Conservation (phyloP, 306 rosid species). For the Dicorynia guianensis region DNA sequence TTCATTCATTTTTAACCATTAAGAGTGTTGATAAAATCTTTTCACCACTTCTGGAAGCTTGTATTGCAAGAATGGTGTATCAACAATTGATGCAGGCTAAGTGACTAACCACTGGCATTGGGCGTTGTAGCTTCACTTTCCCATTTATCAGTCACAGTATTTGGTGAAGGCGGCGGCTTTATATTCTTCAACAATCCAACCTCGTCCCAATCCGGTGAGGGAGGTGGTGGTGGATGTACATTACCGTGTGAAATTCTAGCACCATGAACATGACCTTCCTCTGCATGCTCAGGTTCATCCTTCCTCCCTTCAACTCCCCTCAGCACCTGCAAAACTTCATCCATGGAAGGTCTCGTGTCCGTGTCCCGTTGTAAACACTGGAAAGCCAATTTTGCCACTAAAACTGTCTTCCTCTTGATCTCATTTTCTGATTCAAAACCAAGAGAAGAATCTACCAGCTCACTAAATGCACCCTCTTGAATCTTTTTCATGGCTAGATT, state of each 20-base stretch:
- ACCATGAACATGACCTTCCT: constrained; percentile 7
- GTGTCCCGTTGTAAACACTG: constrained; percentile 57
- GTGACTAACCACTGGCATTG: constrained; percentile 37
- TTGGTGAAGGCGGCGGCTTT: constrained; percentile 41
- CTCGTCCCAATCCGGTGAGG: constrained; percentile 46
- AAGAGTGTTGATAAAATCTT: not conserved
- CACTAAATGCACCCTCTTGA: constrained; percentile 40
- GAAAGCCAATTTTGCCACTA: constrained; percentile 42
- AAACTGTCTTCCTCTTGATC: constrained; percentile 27
- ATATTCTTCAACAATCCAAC: constrained; percentile 33
- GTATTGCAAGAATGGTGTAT: not conserved
- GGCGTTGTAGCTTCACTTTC: constrained; percentile 45
- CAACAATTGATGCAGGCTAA: not conserved
- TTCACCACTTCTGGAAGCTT: too few relatives aligned
- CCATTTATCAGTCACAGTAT: constrained; percentile 52
- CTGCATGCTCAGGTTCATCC: constrained; percentile 3
- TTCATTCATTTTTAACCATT: not conserved
- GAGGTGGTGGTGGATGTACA: constrained; percentile 1
- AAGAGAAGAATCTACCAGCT: constrained; percentile 48
- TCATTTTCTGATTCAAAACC: constrained; percentile 47
- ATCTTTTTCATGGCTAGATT: constrained; percentile 51
- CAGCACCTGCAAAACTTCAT: constrained; percentile 45
- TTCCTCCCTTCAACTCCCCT: constrained; percentile 36
- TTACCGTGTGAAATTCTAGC: not conserved
- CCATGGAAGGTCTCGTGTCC: constrained; percentile 60